Percentiles rank a stretch among this genome's conserved stretches.
Conservation (phyloP, 2,329 filamentous ascomycete species). For the Aspergillus sp. region DNA sequence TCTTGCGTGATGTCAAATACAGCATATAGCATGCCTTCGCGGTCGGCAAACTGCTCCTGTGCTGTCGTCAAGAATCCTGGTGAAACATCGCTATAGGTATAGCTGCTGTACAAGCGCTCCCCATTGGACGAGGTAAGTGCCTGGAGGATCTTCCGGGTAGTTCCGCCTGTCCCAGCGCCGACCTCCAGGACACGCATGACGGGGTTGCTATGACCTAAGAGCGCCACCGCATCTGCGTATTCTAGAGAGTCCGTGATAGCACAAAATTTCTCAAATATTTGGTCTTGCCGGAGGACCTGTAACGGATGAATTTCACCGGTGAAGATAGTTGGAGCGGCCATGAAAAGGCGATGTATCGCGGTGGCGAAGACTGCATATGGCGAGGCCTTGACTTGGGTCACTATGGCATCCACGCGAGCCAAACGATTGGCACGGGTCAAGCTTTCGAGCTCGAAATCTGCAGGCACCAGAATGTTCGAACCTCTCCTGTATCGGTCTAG, state of each 20-base stretch:
- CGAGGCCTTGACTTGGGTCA: neutral
- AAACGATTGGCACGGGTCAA: neutral
- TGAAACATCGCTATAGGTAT: slow-evolving; percentile 37
- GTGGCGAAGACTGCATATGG: neutral
- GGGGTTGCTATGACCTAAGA: slow-evolving; percentile 12
- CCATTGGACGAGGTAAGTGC: neutral
- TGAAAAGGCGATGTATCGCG: neutral
- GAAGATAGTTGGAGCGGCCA: neutral
- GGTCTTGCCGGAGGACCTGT: neutral
- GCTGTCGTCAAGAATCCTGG: slow-evolving; percentile 32
- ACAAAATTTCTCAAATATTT: slow-evolving; percentile 1
- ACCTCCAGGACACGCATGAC: neutral
- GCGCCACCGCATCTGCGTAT: neutral
- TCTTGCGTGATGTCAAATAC: slow-evolving; percentile 32
- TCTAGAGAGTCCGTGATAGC: neutral
- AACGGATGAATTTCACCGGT: neutral
- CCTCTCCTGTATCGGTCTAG: neutral
- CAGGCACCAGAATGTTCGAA: neutral
- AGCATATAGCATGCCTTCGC: slow-evolving; percentile 31
- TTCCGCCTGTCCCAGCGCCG: slow-evolving; percentile 6
- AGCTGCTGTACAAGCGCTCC: slow-evolving; percentile 13
- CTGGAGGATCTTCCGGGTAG: slow-evolving; percentile 4
- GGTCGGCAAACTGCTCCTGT: slow-evolving; percentile 24
- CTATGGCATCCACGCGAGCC: neutral
- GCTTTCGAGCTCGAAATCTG: neutral